Evolutionary conservation across 305 asterid species (phyloP), one percentile per base, ranked within the genome.

Genomic region (Solanum hybrid): DNA sequence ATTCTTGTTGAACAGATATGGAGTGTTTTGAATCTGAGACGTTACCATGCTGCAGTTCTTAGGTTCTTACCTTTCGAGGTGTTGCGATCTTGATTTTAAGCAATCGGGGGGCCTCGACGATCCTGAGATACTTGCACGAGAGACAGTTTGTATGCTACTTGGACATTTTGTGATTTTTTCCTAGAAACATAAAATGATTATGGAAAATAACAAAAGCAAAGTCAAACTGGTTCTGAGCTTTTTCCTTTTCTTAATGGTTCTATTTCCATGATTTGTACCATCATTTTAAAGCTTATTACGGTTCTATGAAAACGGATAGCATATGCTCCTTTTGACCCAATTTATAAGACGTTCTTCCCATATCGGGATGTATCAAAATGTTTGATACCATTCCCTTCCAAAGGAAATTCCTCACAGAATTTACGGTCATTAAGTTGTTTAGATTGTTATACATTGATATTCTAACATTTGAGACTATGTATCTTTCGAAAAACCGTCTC

Each of bases 61-160:
- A 90, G 86, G 90, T 87, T 86, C 91, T 61, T 87, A 89, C 87
- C 87, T 90, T 31, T 71, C 89, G 73, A 89, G 86, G 46, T 90
- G 91, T 87, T 90, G 90, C 24, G 91, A 90, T 90, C 89, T 90
- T 75, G 89, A 90, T 57, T 79, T 90, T 81, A 79, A 31, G 85
- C 91, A 90, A 90, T 4, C 79, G 24, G 61, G 90, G 42, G 91
- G 88, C 40, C 91, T 90, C 57, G 91, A 90, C 36, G 91, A 90
- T 90, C 91, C 91, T 80, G 91, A 90, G 78, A 80, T 90, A 67
- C 91, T 90, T 78, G 91, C 91, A 22, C 78, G 91, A 69, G 91
- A 90, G 88, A 90, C 91, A 29, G 91, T 90, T 71, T 90, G 91
- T 90, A 90, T 86, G 91, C 73, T 77, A 87, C 87, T 87, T 78